Evolutionary conservation across 148 eudicot genomes (phyloP).

Genomic region (Fagopyrum tataricum): DNA sequence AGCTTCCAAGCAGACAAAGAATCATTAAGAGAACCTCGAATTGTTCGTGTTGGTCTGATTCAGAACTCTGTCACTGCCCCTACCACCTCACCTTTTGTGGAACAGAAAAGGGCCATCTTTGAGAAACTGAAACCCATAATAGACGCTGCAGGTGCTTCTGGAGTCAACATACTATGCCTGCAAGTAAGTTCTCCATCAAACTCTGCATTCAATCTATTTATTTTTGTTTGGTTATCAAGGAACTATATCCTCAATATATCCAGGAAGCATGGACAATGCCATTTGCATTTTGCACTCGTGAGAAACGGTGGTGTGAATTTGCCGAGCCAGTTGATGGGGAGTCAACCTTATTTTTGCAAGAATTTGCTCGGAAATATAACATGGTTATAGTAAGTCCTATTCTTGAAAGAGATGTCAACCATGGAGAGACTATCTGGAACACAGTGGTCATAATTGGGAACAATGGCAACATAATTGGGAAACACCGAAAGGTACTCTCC

Average conservation of each 20-base stretch:
- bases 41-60: constrained; percentile 80
- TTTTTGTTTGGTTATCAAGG: background rate
- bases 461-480: constrained; percentile 86
- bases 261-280: constrained; percentile 99
- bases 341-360: constrained; percentile 76
- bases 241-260: background rate
- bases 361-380: constrained; percentile 68
- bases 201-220: background rate
- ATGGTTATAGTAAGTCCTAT: constrained; percentile 92
- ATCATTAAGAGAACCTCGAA: constrained; percentile 64
- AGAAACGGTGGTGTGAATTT: constrained; percentile 95
- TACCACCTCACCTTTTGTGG: constrained; percentile 62
- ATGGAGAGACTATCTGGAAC: constrained; percentile 95
- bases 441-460: constrained; percentile 90
- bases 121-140: constrained; percentile 74
- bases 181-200: constrained; percentile 44
- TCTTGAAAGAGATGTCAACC: constrained; percentile 79
- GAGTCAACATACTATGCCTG: constrained; percentile 83
- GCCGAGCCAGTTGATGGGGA: constrained; percentile 92
- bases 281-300: constrained; percentile 94
- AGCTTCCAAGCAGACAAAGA: constrained; percentile 77
- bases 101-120: constrained; percentile 71
- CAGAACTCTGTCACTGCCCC: constrained; percentile 76
- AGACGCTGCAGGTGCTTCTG: constrained; percentile 88
- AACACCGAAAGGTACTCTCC: constrained; percentile 70